phyloP scores from a whole-genome alignment of 192 early-diverging fungal species.

The Dimargaris xerosporica region DNA sequence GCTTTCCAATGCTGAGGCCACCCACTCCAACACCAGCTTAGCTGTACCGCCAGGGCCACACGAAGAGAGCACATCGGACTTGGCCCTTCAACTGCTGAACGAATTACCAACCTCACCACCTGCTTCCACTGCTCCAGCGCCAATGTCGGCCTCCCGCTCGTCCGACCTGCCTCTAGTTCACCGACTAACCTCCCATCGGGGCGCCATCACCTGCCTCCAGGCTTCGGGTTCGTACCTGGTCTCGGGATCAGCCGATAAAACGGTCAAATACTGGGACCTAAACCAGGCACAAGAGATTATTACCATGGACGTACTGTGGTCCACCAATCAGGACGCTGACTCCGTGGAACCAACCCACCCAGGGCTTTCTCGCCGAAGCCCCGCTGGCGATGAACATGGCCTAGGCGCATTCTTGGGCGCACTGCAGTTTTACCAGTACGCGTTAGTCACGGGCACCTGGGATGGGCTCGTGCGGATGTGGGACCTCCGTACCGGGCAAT shows the following conservation, averaged over 20 bases:
- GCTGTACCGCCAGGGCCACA: background rate
- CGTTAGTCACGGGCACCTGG: constrained; percentile 52
- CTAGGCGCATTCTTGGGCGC: constrained; percentile 46
- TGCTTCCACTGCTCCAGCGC: constrained; percentile 20
- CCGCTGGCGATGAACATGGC: constrained; percentile 20
- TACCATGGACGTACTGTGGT: constrained; percentile 56
- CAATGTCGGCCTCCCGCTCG: constrained; percentile 7
- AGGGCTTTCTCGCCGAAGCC: background rate
- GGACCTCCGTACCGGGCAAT: constrained; percentile 60
- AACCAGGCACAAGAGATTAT: constrained; percentile 42
- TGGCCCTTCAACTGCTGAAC: constrained; percentile 34
- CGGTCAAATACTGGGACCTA: constrained; percentile 67
- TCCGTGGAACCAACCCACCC: too few relatives aligned
- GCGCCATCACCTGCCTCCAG: constrained; percentile 29
- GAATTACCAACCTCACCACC: constrained; percentile 29
- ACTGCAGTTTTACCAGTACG: constrained; percentile 56
- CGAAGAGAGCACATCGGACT: background rate
- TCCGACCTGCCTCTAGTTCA: constrained; percentile 21
- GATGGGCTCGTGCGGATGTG: constrained; percentile 64
- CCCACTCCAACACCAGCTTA: background rate
- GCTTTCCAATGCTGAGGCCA: constrained; percentile 15
- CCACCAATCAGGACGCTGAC: constrained; percentile 17
- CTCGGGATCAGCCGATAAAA: constrained; percentile 58
- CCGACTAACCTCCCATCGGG: constrained; percentile 18
- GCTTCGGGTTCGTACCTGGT: constrained; percentile 20